A percentile compares a stretch with the other conserved stretches of the same genome.
phyloP scores from a whole-genome alignment of 768 basidiomycete genomes.

The Goffeauzyma gilvescens region DNA sequence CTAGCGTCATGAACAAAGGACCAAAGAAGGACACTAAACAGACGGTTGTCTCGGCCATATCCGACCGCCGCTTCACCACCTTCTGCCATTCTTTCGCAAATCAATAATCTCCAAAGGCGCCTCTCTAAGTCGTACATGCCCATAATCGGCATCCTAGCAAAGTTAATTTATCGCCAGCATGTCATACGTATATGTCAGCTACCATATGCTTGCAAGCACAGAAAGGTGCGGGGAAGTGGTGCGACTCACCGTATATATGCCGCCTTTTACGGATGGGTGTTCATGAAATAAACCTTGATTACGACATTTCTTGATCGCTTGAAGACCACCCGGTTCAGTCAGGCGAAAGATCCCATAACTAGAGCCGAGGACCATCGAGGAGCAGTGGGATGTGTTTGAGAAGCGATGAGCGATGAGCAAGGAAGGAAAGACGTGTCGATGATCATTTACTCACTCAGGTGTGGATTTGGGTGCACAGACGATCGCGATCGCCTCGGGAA shows the following conservation, averaged over 20 bases:
- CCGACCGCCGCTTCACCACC: too few species aligned
- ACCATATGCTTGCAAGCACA: not conserved
- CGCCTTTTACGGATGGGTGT: not conserved
- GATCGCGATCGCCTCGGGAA: slow-evolving; percentile 80
- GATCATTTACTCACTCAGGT: slow-evolving; percentile 45
- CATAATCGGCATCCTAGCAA: not conserved
- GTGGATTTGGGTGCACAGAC: slow-evolving; percentile 67
- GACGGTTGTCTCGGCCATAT: too few species aligned
- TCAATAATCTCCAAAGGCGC: not conserved
- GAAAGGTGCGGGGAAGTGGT: not conserved
- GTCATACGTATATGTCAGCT: too few species aligned
- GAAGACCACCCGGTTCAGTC: slow-evolving; percentile 67
- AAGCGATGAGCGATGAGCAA: not conserved
- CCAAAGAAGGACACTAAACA: too few species aligned
- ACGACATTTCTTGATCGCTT: slow-evolving; percentile 46
- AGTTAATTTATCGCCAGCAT: too few species aligned
- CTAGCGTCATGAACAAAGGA: too few species aligned
- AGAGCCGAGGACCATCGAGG: too few species aligned
- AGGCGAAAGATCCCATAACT: slow-evolving; percentile 78
- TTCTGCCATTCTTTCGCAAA: too few species aligned
- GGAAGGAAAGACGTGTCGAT: not conserved
- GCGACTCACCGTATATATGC: slow-evolving; percentile 5
- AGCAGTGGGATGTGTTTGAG: not conserved
- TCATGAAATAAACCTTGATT: slow-evolving; percentile 2
- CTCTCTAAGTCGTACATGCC: not conserved